Evolutionary conservation across 352 stramenopile species (phyloP).

Genomic region (Phytophthora nicotianae): DNA sequence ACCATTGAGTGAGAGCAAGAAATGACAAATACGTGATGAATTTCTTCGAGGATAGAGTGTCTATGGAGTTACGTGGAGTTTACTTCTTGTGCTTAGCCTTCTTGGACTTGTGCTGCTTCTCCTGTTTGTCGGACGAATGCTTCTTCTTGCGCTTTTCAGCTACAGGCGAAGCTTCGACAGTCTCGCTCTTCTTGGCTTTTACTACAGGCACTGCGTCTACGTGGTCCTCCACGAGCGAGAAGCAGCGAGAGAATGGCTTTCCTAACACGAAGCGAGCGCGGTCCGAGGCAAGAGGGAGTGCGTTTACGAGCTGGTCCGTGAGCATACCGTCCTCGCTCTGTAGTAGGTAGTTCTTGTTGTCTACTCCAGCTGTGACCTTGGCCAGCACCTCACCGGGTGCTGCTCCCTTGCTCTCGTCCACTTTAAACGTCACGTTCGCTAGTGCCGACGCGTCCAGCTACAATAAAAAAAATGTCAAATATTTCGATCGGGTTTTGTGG

Average conservation of each 20-base stretch:
- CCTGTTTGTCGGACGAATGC: constrained; percentile 32
- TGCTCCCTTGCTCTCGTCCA: constrained; percentile 36
- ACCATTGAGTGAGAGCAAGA: constrained; percentile 22
- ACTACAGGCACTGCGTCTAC: constrained; percentile 13
- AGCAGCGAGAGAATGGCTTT: constrained; percentile 77
- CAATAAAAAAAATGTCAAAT: constrained; percentile 15
- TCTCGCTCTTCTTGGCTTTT: constrained; percentile 18
- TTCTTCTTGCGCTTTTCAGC: constrained; percentile 45
- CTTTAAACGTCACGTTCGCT: constrained; percentile 72
- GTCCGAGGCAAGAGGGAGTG: constrained; percentile 61
- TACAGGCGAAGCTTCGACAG: constrained; percentile 10
- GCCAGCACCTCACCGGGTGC: constrained; percentile 44
- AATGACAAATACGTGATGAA: constrained; percentile 49
- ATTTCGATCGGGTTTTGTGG: neutral
- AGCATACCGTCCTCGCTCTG: constrained; percentile 66
- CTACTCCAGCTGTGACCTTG: constrained; percentile 42
- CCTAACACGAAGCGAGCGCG: constrained; percentile 67
- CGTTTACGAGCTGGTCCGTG: constrained; percentile 79
- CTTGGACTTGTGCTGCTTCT: constrained; percentile 56
- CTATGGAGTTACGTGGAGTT: constrained; percentile 35
- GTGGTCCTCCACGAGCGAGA: constrained; percentile 71
- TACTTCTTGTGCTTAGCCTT: constrained; percentile 63
- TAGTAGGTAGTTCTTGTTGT: constrained; percentile 59
- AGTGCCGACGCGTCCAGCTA: constrained; percentile 76
- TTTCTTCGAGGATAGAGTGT: constrained; percentile 23